phyloP scores from a whole-genome alignment of 208 protist genomes.

The Crithidia sp. region DNA sequence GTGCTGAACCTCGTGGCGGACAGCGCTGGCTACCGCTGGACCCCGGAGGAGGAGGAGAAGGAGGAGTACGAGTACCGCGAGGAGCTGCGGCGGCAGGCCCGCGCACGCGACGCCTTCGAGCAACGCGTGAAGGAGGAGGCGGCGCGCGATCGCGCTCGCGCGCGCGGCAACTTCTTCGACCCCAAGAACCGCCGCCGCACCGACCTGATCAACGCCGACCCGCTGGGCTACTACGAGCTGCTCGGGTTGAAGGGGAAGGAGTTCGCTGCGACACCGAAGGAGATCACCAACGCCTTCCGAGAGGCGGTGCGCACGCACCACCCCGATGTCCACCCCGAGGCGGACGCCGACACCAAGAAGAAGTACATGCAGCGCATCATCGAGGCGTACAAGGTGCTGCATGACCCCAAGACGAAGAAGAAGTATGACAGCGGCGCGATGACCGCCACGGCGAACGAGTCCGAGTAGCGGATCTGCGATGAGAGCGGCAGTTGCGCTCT shows the following conservation, averaged over 20 bases:
- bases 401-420: conserved; percentile 71
- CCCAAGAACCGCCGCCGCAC: conserved; percentile 73
- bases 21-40: conserved; percentile 84
- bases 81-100: conserved; percentile 78
- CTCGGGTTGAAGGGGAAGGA: conserved; percentile 83
- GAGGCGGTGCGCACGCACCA: conserved; percentile 71
- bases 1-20: conserved; percentile 85
- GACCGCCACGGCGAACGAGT: conserved; percentile 35
- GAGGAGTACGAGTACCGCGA: conserved; percentile 91
- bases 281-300: conserved; percentile 85
- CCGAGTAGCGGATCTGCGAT: conserved; percentile 2
- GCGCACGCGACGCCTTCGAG: conserved; percentile 72
- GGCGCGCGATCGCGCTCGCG: conserved; percentile 63
- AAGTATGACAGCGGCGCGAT: conserved; percentile 77
- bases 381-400: conserved; percentile 84
- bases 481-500: not conserved
- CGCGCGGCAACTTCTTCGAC: conserved; percentile 60
- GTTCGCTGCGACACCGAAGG: conserved; percentile 72
- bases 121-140: conserved; percentile 87
- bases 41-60: conserved; percentile 79
- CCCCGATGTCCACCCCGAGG: conserved; percentile 64
- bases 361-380: conserved; percentile 84
- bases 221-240: conserved; percentile 89
- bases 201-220: conserved; percentile 78
- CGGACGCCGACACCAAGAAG: conserved; percentile 57